These are phyloP conservation scores for Umbelopsis ramanniana DNA, from an alignment of 192 early-diverging fungal species.

Conservation along the genomic window DNA sequence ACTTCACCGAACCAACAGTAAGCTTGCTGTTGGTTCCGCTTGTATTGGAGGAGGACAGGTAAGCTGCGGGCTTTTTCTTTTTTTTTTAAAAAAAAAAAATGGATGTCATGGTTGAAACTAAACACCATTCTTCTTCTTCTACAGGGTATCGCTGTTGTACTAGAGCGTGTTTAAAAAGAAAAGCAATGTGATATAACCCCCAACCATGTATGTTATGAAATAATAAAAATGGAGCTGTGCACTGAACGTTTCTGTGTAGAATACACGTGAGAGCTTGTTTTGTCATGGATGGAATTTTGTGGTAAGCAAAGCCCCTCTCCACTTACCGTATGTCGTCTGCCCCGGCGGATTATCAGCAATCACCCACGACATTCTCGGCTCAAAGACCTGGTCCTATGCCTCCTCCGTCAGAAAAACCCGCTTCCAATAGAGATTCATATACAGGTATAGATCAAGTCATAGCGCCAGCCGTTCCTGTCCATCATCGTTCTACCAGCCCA, in stretches of 20 bases:
- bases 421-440: conserved; percentile 7
- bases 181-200: not conserved
- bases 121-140: conserved; percentile 11
- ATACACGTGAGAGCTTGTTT: not conserved
- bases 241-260: too few relatives aligned
- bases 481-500: not conserved
- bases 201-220: not conserved
- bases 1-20: conserved; percentile 78
- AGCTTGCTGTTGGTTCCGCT: conserved; percentile 91
- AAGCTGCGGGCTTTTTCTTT: conserved; percentile 30
- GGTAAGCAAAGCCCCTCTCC: not conserved
- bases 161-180: conserved; percentile 39
- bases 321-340: not conserved
- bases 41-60: conserved; percentile 94
- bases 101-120: not conserved
- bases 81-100: conserved; percentile 11
- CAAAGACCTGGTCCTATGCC: conserved; percentile 1
- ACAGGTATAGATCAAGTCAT: conserved; percentile 10
- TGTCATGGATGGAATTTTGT: not conserved
- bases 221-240: not conserved
- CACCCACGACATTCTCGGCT: not conserved
- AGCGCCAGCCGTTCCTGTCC: conserved; percentile 5
- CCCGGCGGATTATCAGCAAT: conserved; percentile 16
- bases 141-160: conserved; percentile 43
- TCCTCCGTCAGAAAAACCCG: not conserved